Evolutionary conservation across 2,329 filamentous ascomycete genomes (phyloP), one percentile per base, ranked within the genome.

Genomic region (Trichoderma asperellum): DNA sequence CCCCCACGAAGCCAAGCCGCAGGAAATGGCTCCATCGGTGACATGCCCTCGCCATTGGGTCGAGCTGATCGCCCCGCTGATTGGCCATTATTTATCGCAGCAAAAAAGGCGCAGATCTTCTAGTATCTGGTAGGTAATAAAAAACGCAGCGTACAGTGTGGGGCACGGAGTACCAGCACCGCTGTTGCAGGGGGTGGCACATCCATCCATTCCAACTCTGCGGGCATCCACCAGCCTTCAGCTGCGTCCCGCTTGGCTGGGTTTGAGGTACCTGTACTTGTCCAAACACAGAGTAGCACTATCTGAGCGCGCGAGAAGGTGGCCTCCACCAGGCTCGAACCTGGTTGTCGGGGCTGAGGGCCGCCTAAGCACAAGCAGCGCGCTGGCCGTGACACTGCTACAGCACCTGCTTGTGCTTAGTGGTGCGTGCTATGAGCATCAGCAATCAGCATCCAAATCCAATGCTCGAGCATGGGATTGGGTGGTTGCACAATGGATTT

Each of bases 51-150:
- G 73, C 71, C 68, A 73, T 74, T 72, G 74, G 74, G 73, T 73
- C 66, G 40, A 34, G 10, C 32, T 52, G 18, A 14, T n/a, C n/a
- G 21, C 61, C 61, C 43, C 49, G 35, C 55, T 77, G 72, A 77
- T 78, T 78, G 76, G 75, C 49, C 70, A 53, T 35, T 43, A 47
- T 47, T 71, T 67, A 34, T 12, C 55, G 52, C 40, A 58, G 52
- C 69, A 68, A 75, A 75, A 75, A 76, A 73, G 70, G 70, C 76
- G 76, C 75, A 78, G 76, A 78, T 78, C 76, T 76, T 32, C 29
- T 35, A 49, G 47, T 58, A 27, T 55, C 52, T 29, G 24, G 21
- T 16, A 16, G 27, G 27, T 55, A 29, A 24, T 55, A 52, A 52
- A 55, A 24, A 37, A 18, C 47, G 43, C 60, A 62, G 40, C 47